Evolutionary conservation across 2,329 filamentous ascomycete species (phyloP), one percentile per base, ranked within the genome.

Genomic region (Reticulascus tulasneorum): DNA sequence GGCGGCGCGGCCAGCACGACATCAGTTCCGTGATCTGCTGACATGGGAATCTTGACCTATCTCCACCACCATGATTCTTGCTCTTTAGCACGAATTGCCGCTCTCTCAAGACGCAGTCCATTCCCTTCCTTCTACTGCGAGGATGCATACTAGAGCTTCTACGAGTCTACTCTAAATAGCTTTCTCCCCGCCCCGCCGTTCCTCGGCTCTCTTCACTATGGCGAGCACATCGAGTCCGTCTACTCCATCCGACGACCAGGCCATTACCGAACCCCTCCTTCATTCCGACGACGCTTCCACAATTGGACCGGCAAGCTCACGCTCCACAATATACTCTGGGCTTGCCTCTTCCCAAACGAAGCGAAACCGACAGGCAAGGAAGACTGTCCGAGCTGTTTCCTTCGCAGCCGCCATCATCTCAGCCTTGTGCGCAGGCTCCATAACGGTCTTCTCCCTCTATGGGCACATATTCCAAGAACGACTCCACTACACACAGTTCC

Each of bases 381-480:
- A 58, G 36, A 50, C 55, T 22, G 35, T 52, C 20, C 70, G 69
- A 38, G 46, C 60, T 47, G 37, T 74, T 29, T 71, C 77, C 37
- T 79, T 81, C 50, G 46, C 70, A 19, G 66, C 67, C 16, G 71
- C 78, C 19, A 69, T 80, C 20, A 45, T 78, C 12, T 69, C 71
- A 12, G 69, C 77, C 11, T 74, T 96, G 21, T 93, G 86, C 58
- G 91, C 89, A 20, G 93, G 91, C 44, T 94, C 87, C 52, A 87
- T 97, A 53, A 89, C 88, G 32, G 86, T 89, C 31, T 98, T 93
- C 67, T 95, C 89, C 23, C 79, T 98, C 21, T 98, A 97, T 59
- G 93, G 86, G 8, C 90, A 87, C 48, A 73, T 94, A 30, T 88
- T 98, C 65, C 87, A 95, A 59, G 83, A 84, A 37, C 81, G 82